Evolutionary conservation across 371 early-diverging fungal genomes (phyloP), one percentile per base, ranked within the genome.

Genomic region (Mucor ambiguus): DNA sequence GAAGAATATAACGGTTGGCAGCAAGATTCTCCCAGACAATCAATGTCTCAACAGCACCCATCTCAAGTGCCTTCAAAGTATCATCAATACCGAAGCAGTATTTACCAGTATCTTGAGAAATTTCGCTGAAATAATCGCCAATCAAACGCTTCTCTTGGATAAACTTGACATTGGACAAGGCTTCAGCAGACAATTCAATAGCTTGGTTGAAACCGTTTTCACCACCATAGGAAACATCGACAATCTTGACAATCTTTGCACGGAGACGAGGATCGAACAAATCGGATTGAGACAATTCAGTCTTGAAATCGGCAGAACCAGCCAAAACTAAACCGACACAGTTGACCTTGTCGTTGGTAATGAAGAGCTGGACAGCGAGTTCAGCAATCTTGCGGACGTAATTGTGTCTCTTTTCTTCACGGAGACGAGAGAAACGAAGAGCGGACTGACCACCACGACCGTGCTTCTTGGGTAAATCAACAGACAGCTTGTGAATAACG

Each of bases 381-480:
- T 99, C 99, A 24, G 97, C 97, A 29, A 99, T 97, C 85, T 99
- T 99, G 72, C 98, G 95, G 56, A 99, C 93, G 74, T 99, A 99
- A 75, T 99, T 96, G 86, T 98, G 96, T 60, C 99, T 94, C 85
- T 97, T 99, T 79, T 99, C 99, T 68, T 97, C 94, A 73, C 99
- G 92, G 46, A 99, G 89, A 89, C 99, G 96, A 7, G 99, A 94
- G 86, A 99, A 99, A 92, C 99, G 97, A 67, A 99, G 91, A 22
- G 99, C 99, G 24, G 99, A 98, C 85, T 99, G 99, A 89, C 99
- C 99, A 87, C 99, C 99, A 82, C 99, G 94, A 61, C 97, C 99
- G 90, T 99, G 99, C 93, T 99, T 99, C 89, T 99, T 99, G 69
- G 99, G 99, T 68, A 99, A 81, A 75, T 99, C 99, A 44, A 99